Evolutionary conservation across 257 asterid genomes (phyloP).

Genomic region (Capsicum chinense): DNA sequence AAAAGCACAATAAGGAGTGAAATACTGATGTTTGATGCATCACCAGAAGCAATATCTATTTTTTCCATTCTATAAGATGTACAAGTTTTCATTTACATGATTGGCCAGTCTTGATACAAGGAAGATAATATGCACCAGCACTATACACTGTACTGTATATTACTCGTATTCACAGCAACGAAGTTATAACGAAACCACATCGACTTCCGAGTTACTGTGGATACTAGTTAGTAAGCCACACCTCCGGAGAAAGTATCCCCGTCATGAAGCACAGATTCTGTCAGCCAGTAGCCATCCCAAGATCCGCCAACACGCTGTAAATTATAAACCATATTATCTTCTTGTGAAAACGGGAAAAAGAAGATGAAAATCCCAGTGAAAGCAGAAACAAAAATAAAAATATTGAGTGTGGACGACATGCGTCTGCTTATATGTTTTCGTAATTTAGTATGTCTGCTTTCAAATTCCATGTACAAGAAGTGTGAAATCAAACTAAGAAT

Average conservation of each 20-base stretch:
- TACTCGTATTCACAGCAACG: not conserved
- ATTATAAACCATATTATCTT: not conserved
- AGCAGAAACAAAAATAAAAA: not conserved
- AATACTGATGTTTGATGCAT: not conserved
- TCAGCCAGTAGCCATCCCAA: slow-evolving; percentile 99
- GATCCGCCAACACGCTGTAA: slow-evolving; percentile 90
- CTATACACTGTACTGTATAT: not conserved
- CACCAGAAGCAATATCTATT: not conserved
- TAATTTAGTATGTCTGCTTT: not conserved
- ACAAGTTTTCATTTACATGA: slow-evolving; percentile 20
- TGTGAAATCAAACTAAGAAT: not conserved
- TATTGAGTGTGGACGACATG: not conserved
- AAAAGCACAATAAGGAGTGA: not conserved
- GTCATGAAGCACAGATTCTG: slow-evolving; percentile 81
- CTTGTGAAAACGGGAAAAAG: slow-evolving; percentile 4
- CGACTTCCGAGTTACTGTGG: not conserved
- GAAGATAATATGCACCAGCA: not conserved
- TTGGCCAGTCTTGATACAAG: not conserved
- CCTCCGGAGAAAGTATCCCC: slow-evolving; percentile 91
- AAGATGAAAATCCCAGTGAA: not conserved
- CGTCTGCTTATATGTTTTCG: not conserved
- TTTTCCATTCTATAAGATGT: not conserved
- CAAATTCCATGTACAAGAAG: not conserved
- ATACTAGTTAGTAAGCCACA: slow-evolving; percentile 62
- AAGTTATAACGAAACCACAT: not conserved